Percentiles rank a stretch among this genome's conserved stretches.
These are phyloP conservation scores for Boletus fagicola DNA, from an alignment of 768 basidiomycete species.

Conservation along the genomic window DNA sequence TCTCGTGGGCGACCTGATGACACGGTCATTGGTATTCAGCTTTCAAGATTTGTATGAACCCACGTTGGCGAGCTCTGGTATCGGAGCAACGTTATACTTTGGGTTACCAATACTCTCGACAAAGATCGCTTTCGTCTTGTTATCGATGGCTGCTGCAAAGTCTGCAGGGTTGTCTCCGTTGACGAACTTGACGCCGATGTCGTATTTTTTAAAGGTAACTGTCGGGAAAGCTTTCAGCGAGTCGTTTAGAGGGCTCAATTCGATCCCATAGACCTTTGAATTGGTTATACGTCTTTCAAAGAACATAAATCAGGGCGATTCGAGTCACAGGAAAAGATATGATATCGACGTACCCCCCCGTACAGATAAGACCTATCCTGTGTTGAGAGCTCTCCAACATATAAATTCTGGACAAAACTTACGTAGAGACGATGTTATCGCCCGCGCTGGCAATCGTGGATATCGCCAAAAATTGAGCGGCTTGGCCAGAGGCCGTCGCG, in stretches of 20 bases:
- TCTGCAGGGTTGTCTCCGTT: slow-evolving; percentile 50
- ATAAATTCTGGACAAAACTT: slow-evolving; percentile 40
- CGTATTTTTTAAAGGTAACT: slow-evolving; percentile 21
- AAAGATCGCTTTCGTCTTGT: slow-evolving; percentile 73
- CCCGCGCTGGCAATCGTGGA: slow-evolving; percentile 57
- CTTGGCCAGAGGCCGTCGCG: slow-evolving; percentile 70
- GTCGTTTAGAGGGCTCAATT: too few species aligned
- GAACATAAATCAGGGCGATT: neutral
- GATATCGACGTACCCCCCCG: slow-evolving; percentile 13
- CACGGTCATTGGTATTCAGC: neutral
- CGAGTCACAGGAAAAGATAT: neutral
- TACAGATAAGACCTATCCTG: slow-evolving; percentile 17
- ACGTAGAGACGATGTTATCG: slow-evolving; percentile 79
- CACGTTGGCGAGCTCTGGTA: slow-evolving; percentile 69
- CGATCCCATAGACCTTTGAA: slow-evolving; percentile 14
- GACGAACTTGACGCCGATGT: slow-evolving; percentile 45
- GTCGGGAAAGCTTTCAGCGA: neutral
- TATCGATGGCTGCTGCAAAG: slow-evolving; percentile 68
- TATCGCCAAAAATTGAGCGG: slow-evolving; percentile 75
- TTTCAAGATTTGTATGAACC: neutral
- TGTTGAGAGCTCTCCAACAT: neutral
- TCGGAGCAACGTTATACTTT: slow-evolving; percentile 62
- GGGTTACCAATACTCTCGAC: slow-evolving; percentile 83
- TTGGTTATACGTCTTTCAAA: slow-evolving; percentile 18
- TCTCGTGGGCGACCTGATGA: slow-evolving; percentile 61